Evolutionary conservation across 2,329 filamentous ascomycete species (phyloP).

Genomic region (Curvularia eragrostidis): DNA sequence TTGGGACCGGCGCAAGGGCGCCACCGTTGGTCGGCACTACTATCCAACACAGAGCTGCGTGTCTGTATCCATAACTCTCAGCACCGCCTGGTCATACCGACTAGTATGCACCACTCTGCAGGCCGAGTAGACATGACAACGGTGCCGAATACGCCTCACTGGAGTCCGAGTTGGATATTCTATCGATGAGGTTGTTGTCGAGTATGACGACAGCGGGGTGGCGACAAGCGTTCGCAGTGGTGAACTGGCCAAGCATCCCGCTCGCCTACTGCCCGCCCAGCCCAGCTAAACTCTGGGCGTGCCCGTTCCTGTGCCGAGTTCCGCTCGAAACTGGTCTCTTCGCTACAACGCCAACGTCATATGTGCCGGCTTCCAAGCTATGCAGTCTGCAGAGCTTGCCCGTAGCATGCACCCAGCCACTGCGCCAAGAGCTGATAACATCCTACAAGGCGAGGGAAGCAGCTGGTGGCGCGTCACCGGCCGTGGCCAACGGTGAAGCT

Average conservation of each 20-base stretch:
- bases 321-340: slow-evolving; percentile 15
- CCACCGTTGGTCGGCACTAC: slow-evolving; percentile 32
- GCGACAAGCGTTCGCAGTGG: slow-evolving; percentile 11
- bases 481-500: slow-evolving; percentile 34
- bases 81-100: slow-evolving; percentile 9
- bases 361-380: slow-evolving; percentile 18
- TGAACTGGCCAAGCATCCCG: slow-evolving; percentile 16
- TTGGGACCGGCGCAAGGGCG: slow-evolving; percentile 35
- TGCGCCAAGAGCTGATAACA: slow-evolving; percentile 25
- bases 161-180: neutral
- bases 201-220: slow-evolving; percentile 13
- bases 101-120: slow-evolving; percentile 7
- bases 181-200: neutral
- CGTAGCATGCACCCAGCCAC: slow-evolving; percentile 17
- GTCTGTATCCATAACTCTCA: slow-evolving; percentile 7
- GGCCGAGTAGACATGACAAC: neutral
- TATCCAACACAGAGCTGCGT: slow-evolving; percentile 23
- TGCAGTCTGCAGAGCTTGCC: slow-evolving; percentile 15
- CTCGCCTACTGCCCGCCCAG: slow-evolving; percentile 31
- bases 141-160: neutral
- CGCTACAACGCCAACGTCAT: slow-evolving; percentile 26
- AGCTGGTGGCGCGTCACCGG: slow-evolving; percentile 21
- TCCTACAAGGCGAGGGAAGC: slow-evolving; percentile 10
- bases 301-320: slow-evolving; percentile 21
- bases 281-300: slow-evolving; percentile 21